A percentile compares a stretch with the other conserved stretches of the same genome.
Conservation (phyloP, 2,329 filamentous ascomycete species). For the Neospermospora avenae region DNA sequence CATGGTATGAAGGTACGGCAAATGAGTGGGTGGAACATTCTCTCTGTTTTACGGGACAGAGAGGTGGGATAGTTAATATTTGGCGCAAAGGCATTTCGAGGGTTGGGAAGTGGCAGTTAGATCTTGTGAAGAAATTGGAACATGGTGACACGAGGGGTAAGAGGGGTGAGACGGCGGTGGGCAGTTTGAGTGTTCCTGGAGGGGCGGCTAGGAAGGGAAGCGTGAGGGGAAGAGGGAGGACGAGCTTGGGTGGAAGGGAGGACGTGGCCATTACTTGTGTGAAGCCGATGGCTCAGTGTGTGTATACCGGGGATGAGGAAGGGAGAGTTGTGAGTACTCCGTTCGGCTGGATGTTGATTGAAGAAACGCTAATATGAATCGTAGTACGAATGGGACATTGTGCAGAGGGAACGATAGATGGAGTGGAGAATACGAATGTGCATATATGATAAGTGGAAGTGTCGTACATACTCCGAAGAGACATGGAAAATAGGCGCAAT, state of each 20-base stretch:
- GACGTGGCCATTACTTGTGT: conserved; percentile 81
- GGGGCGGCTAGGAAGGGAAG: conserved; percentile 1
- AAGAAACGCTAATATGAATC: neutral
- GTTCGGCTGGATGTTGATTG: neutral
- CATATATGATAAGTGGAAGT: neutral
- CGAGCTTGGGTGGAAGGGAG: conserved; percentile 39
- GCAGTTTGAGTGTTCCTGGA: conserved; percentile 27
- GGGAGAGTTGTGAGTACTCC: conserved; percentile 82
- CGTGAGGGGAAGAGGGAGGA: conserved; percentile 13
- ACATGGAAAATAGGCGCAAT: neutral
- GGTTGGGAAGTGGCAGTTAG: conserved; percentile 53
- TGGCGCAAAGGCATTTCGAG: conserved; percentile 54
- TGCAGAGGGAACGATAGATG: conserved; percentile 4
- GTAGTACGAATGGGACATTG: conserved; percentile 16
- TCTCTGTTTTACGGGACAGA: conserved; percentile 86
- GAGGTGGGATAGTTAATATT: conserved; percentile 77
- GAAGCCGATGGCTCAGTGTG: conserved; percentile 72
- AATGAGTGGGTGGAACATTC: conserved; percentile 90
- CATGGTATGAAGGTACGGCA: conserved; percentile 89
- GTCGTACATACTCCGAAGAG: neutral
- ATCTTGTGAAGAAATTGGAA: conserved; percentile 77
- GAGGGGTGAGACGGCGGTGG: conserved; percentile 40
- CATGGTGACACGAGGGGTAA: conserved; percentile 69
- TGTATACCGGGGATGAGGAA: conserved; percentile 94
- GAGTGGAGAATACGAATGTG: neutral